Evolutionary conservation across 2,329 filamentous ascomycete species (phyloP).

Genomic region (Bipolaris sorokiniana): DNA sequence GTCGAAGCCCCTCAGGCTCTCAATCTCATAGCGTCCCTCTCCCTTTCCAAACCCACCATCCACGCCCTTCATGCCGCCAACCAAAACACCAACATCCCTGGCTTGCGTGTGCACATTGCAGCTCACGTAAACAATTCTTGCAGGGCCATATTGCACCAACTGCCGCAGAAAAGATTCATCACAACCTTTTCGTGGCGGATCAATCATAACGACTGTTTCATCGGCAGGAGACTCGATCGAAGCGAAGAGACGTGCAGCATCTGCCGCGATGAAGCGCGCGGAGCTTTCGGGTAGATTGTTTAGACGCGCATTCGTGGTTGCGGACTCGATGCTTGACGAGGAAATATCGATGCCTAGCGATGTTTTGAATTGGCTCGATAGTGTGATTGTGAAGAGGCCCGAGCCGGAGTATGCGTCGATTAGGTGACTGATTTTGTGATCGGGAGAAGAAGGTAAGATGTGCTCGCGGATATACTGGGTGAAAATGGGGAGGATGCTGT

Average conservation of each 20-base stretch:
- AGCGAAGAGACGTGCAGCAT: conserved; percentile 83
- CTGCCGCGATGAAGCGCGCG: conserved; percentile 86
- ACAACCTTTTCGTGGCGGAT: conserved; percentile 96
- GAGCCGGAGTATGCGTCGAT: conserved; percentile 98
- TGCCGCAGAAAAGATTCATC: conserved; percentile 84
- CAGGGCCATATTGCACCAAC: conserved; percentile 76
- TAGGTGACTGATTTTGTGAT: conserved; percentile 72
- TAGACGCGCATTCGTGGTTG: conserved; percentile 75
- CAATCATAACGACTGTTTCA: conserved; percentile 91
- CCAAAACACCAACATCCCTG: conserved; percentile 85
- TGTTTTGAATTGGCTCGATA: conserved; percentile 78
- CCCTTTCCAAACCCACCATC: conserved; percentile 46
- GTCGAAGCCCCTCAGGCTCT: conserved; percentile 90
- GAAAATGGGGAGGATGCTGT: conserved; percentile 88
- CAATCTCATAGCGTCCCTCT: conserved; percentile 73
- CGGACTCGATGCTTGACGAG: conserved; percentile 75
- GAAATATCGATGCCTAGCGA: conserved; percentile 92
- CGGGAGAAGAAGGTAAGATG: conserved; percentile 63
- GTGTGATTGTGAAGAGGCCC: conserved; percentile 94
- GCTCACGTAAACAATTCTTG: conserved; percentile 87
- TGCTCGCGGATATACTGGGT: conserved; percentile 84
- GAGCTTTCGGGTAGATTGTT: conserved; percentile 73
- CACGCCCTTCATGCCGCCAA: conserved; percentile 66
- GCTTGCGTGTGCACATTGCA: conserved; percentile 99
- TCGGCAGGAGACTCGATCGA: conserved; percentile 74